A percentile compares a stretch with the other conserved stretches of the same genome.
Evolutionary conservation across 2,329 filamentous ascomycete species (phyloP).

Genomic region (Monosporascus sp.): DNA sequence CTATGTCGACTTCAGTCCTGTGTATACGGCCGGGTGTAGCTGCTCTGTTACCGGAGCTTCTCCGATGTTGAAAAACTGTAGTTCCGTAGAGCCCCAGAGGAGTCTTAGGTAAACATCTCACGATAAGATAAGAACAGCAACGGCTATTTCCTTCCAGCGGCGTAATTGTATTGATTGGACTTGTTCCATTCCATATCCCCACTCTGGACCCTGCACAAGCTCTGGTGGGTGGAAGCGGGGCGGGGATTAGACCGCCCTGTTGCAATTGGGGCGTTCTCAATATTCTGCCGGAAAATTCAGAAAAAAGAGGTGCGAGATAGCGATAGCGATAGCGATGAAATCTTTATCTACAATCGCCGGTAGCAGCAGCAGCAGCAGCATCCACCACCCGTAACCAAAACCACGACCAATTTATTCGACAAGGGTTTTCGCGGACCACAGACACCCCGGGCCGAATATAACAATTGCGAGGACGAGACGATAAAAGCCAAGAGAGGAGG

Average conservation of each 20-base stretch:
- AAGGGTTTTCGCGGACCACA: too few relatives aligned
- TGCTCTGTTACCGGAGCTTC: background rate
- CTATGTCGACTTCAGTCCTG: too few relatives aligned
- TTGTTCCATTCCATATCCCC: background rate
- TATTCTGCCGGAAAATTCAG: background rate
- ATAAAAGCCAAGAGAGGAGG: background rate
- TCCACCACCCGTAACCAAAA: too few relatives aligned
- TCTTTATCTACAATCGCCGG: background rate
- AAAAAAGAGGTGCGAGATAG: conserved; percentile 9
- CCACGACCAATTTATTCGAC: background rate
- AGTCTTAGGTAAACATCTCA: too few relatives aligned
- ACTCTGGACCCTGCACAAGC: background rate
- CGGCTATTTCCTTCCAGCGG: background rate
- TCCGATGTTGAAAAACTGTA: background rate
- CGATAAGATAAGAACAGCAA: background rate
- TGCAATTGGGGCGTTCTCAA: background rate
- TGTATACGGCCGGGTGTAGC: background rate
- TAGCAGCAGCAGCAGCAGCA: background rate
- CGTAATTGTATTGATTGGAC: background rate
- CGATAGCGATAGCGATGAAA: background rate
- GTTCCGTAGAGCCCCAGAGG: background rate
- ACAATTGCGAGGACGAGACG: too few relatives aligned
- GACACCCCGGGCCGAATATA: too few relatives aligned
- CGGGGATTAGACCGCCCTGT: too few relatives aligned
- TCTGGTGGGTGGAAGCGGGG: background rate